Conservation (phyloP, 2,329 filamentous ascomycete genomes). For the Diplodia intermedia region DNA sequence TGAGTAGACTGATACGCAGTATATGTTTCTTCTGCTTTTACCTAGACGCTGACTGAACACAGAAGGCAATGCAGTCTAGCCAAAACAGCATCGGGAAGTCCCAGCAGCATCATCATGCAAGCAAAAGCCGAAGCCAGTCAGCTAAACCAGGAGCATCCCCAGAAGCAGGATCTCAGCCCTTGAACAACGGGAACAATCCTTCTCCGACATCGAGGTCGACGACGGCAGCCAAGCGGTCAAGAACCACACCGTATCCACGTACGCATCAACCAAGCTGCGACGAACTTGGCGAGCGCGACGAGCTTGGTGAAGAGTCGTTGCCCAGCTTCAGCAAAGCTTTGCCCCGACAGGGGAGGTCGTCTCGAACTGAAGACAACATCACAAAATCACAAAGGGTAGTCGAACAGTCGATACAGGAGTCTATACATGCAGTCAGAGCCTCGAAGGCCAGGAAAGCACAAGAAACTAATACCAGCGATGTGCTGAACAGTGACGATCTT, state of each 20-base stretch:
- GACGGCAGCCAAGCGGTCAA: neutral
- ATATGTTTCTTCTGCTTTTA: neutral
- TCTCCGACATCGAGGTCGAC: neutral
- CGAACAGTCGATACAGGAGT: slow-evolving; percentile 32
- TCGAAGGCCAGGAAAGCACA: slow-evolving; percentile 25
- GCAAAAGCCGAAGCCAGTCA: neutral
- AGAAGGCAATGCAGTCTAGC: slow-evolving; percentile 13
- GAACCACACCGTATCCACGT: neutral
- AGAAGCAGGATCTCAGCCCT: neutral
- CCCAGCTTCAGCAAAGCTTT: slow-evolving; percentile 7
- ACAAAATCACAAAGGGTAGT: slow-evolving; percentile 25
- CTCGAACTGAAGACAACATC: neutral
- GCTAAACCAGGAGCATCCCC: neutral
- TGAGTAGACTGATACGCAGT: neutral
- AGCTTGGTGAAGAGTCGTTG: slow-evolving; percentile 36
- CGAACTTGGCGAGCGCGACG: slow-evolving; percentile 5
- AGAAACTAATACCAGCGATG: slow-evolving; percentile 20
- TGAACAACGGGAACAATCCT: neutral
- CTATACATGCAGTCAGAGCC: slow-evolving; percentile 23
- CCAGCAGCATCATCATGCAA: neutral
- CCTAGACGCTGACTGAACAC: neutral
- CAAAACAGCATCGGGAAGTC: neutral
- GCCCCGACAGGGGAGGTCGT: neutral
- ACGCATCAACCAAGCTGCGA: neutral
- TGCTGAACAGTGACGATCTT: slow-evolving; percentile 37